Evolutionary conservation across 345 rosid genomes (phyloP), one percentile per base, ranked within the genome.

Genomic region (Carallia pectinifolia): DNA sequence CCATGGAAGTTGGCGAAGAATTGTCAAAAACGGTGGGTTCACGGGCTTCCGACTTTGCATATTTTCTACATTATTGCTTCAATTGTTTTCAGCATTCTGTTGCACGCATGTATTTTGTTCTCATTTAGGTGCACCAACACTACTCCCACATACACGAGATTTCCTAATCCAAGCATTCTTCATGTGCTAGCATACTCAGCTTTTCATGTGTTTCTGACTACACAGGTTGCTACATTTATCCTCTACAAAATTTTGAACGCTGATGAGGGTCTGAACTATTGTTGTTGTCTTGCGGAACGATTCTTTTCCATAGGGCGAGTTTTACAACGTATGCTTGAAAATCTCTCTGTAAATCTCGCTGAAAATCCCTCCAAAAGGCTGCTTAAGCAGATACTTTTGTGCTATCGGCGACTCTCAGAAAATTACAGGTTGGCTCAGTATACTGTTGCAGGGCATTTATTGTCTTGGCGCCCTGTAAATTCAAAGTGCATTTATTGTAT

Each of bases 11-110:
- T 58, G 88, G 92, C 62, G 63, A 23, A 58, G 80, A 66, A 65
- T 64, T 80, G 65, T 71, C 87, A 52, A 83, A 83, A 81, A 83
- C 85, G 34, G 90, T 85, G 70, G 84, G 88, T 79, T 58, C 38
- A 69, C 30, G 27, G 40, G 36, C 34, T n/a, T 34, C 44, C 19
- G 44, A 55, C 16, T 19, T 56, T 56, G 15, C 33, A 19, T 3
- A 56, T 19, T 56, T 56, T 56, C 6, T 27, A 7, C 16, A 56
- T 15, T 27, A 19, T 27, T 56, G 16, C 60, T 9, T 56, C 31
- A 56, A 56, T 27, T 30, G 31, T 9, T 56, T 56, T 56, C 2
- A 56, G 34, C 17, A 44, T 44, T 44, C 50, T 44, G 16, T 44
- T 44, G 50, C 50, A 13, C 4, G 4, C 50, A 44, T 12, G 16